A percentile compares a stretch with the other conserved stretches of the same genome.
phyloP scores from a whole-genome alignment of 345 rosid species.

The Punica granatum region DNA sequence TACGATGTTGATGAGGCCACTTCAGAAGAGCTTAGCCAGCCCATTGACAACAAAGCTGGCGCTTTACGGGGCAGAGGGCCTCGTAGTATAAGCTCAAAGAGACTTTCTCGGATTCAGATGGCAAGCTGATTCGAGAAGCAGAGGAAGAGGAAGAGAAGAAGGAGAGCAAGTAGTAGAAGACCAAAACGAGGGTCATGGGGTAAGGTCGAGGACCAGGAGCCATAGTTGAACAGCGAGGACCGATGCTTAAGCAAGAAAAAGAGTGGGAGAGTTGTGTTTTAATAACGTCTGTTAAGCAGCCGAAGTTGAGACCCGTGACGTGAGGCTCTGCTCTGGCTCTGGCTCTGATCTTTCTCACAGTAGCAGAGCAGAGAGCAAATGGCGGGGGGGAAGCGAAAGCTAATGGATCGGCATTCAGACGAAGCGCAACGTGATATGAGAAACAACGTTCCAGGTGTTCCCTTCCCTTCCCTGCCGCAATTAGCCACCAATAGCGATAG shows the following conservation, averaged over 20 bases:
- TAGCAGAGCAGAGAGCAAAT: no score
- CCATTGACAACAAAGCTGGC: slow-evolving; percentile 56
- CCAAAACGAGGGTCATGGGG: slow-evolving; percentile 8
- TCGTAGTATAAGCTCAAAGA: slow-evolving; percentile 60
- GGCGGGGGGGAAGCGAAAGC: no score
- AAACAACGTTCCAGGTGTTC: not conserved
- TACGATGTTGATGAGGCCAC: slow-evolving; percentile 54
- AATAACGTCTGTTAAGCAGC: not conserved
- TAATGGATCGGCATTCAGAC: no score
- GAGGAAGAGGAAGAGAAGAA: slow-evolving; percentile 14
- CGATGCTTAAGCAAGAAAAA: not conserved
- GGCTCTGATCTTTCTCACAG: no score
- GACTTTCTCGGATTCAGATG: slow-evolving; percentile 36
- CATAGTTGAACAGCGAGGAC: not conserved
- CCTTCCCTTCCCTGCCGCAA: not conserved
- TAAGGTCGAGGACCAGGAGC: slow-evolving; percentile 1
- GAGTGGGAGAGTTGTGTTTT: not conserved
- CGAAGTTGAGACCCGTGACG: not conserved
- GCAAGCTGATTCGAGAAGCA: slow-evolving; percentile 9
- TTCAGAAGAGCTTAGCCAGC: slow-evolving; percentile 40
- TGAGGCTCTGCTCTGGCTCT: not conserved
- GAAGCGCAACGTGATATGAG: not conserved
- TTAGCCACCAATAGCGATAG: not conserved
- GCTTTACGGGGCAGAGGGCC: slow-evolving; percentile 73
- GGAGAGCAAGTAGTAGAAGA: slow-evolving; percentile 7